Conservation (phyloP, 495 filamentous ascomycete species). For the Apiosordaria backusii region DNA sequence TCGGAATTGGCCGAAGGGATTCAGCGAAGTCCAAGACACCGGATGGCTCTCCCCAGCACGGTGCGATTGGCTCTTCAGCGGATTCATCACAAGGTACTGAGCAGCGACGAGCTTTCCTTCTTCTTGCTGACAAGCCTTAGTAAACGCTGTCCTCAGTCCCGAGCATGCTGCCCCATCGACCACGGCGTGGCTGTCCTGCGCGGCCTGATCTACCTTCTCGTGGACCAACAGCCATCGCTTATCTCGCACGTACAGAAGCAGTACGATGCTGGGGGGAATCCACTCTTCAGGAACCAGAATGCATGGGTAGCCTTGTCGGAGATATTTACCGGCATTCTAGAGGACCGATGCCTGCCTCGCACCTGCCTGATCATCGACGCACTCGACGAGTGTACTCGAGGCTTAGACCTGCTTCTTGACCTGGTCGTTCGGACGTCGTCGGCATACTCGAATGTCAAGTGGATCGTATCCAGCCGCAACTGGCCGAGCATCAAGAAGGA, state of each 20-base stretch:
- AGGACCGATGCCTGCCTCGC: constrained; percentile 22
- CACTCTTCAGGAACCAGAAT: constrained; percentile 39
- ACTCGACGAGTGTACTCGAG: constrained; percentile 45
- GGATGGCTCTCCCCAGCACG: too few relatives aligned
- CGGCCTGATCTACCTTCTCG: too few relatives aligned
- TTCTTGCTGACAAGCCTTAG: too few relatives aligned
- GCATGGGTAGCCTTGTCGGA: constrained; percentile 29
- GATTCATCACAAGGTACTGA: too few relatives aligned
- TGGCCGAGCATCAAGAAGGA: constrained; percentile 16
- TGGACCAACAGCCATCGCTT: constrained; percentile 33
- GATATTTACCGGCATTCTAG: constrained; percentile 34
- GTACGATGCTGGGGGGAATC: constrained; percentile 29
- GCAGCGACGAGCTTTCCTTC: too few relatives aligned
- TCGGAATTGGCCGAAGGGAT: too few relatives aligned
- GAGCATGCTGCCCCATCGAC: too few relatives aligned
- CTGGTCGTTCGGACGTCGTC: constrained; percentile 30
- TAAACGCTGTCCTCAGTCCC: too few relatives aligned
- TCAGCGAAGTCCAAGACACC: too few relatives aligned
- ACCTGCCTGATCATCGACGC: constrained; percentile 46
- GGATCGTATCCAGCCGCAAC: constrained; percentile 23
- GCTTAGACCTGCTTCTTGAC: constrained; percentile 30
- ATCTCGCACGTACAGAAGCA: constrained; percentile 31
- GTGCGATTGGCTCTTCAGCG: too few relatives aligned
- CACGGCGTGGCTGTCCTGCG: too few relatives aligned
- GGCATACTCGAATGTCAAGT: constrained; percentile 28